Evolutionary conservation across 2,329 filamentous ascomycete genomes (phyloP), one percentile per base, ranked within the genome.

Genomic region (Huntiella savannae): DNA sequence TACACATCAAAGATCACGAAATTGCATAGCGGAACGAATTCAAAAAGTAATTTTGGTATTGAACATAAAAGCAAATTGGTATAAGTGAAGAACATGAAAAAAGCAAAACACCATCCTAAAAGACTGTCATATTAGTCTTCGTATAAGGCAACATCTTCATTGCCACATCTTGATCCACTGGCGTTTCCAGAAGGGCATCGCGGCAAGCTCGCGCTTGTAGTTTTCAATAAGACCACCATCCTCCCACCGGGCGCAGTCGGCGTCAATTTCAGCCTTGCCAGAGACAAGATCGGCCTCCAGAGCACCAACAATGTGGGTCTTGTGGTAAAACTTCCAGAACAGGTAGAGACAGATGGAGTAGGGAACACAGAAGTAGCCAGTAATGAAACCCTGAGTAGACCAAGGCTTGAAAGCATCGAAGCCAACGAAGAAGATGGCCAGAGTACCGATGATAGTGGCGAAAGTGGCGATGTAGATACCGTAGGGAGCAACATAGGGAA

Each of bases 241-340:
- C 49, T 66, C 63, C 63, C 63, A 66, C 39, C 61, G 56, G 13
- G 58, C 53, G 52, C 63, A 65, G 56, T 65, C 63, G 51, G 73
- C 72, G 46, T 79, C 77, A 51, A 80, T 73, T 58, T 81, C 78
- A 5, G 70, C 71, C 49, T 82, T 62, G 49, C 78, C 77, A 33
- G 70, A 70, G 28, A 69, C 55, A 38, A 83, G 58, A 57, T 84
- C 78, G 0, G 75, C 68, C 45, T 80, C 70, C 15, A 68, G 60
- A 1, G 73, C 64, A 40, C 62, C 64, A 44, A 69, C 59, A 50
- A 70, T 65, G 52, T 69, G 74, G 0, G 77, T 81, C 55, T 65
- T 68, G 58, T 78, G 73, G 52, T 72, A 48, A 1, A 80, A 6
- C 60, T 85, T 86, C 73, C 77, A 84, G 4, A 66, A 69, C 3